phyloP scores from a whole-genome alignment of 441 rosid species.

The Mallotus repandus region DNA sequence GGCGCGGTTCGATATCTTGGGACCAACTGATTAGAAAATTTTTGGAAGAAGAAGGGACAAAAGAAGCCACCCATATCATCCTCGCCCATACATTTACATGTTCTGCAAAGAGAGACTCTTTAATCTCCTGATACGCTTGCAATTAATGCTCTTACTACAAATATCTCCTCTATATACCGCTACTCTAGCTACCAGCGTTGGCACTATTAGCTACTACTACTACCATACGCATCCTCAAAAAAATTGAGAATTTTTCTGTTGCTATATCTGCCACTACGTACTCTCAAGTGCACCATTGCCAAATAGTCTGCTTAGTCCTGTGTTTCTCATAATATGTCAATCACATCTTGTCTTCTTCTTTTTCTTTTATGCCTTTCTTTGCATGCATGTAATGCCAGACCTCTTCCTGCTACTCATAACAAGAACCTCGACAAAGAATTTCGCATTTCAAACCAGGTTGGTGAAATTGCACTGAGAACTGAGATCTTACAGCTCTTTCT shows the following conservation, averaged over 20 bases:
- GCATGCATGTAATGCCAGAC: constrained; percentile 47
- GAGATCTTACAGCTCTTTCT: background rate
- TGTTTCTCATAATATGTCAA: constrained; percentile 29
- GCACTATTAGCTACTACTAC: too few relatives aligned
- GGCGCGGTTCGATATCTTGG: constrained; percentile 28
- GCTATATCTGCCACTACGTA: background rate
- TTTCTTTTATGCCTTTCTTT: constrained; percentile 39
- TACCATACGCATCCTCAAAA: too few relatives aligned
- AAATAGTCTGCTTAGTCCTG: too few relatives aligned
- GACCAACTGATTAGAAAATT: constrained; percentile 29
- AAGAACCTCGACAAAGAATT: constrained; percentile 29
- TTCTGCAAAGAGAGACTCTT: constrained; percentile 32
- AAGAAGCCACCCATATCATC: constrained; percentile 39
- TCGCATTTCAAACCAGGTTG: constrained; percentile 42
- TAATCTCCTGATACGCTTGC: constrained; percentile 32
- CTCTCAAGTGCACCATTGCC: background rate
- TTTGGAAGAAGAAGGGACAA: constrained; percentile 32
- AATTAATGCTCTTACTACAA: constrained; percentile 52
- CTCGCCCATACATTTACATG: constrained; percentile 57
- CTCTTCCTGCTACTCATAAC: constrained; percentile 27
- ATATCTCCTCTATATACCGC: constrained; percentile 9
- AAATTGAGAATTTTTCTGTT: background rate
- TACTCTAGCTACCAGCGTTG: constrained; percentile 6
- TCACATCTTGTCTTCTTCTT: constrained; percentile 39
- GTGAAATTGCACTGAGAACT: constrained; percentile 4